Evolutionary conservation across 495 filamentous ascomycete species (phyloP), one percentile per base, ranked within the genome.

Genomic region (Rusavskia elegans): DNA sequence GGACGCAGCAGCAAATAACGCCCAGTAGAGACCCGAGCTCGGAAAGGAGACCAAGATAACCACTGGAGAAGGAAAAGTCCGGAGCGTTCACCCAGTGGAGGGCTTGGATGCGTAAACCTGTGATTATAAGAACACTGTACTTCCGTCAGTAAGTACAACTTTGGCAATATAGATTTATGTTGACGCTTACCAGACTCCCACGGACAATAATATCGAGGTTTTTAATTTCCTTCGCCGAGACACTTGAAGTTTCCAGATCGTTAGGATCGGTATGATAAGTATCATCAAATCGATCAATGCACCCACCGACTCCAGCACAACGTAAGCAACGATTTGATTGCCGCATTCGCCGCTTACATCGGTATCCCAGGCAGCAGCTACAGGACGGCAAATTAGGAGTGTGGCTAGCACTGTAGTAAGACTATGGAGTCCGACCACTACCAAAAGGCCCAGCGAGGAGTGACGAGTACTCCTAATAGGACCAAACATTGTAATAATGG

Each of bases 1-100:
- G 53, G 14, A 17, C 40, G 48, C 53, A 59, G 42, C 40, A 59
- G 37, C 39, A 46, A 6, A 56, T 56, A 20, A 62, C 56, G 38
- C 58, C 36, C 4, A 62, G 30, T 11, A 62, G 52, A 3, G 40
- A 57, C 21, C 59, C 63, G 9, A 65, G 44, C 16, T 37, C 52
- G n/a, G 61, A 60, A 17, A 63, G 59, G 5, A 65, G 45, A 42
- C 61, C 61, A 19, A 65, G 41, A 48, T 62, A 62, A 6, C 59
- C 57, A 45, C 58, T 55, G 9, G 59, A 60, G 21, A 58, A 63
- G 20, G 54, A 61, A 32, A 63, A 61, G 42, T 63, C 61, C 21
- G 53, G 39, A 16, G 50, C 52, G 32, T 57, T 59, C 27, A 58
- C 41, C 32, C 55, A 49, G 23, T 39, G 51, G 3, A 64, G 45